phyloP scores from a whole-genome alignment of 164 flowering plant species.

The Pachysandra terminalis region DNA sequence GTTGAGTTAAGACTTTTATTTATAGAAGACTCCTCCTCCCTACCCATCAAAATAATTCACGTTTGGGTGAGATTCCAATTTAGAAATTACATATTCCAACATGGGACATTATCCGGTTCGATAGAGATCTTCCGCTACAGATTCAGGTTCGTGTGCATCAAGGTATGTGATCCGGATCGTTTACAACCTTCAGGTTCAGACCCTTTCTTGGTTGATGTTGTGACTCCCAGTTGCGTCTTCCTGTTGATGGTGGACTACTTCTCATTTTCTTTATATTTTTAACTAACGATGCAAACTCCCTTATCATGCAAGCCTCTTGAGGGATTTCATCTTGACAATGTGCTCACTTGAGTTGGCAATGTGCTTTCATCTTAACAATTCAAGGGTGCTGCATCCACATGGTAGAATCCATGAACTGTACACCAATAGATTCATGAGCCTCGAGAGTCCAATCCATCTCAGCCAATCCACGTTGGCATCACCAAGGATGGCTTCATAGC shows the following conservation, averaged over 20 bases:
- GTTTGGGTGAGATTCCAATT: no score
- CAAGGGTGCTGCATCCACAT: constrained; percentile 85
- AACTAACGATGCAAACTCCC: constrained; percentile 56
- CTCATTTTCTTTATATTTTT: constrained; percentile 28
- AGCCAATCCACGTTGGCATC: constrained; percentile 49
- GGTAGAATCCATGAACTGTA: constrained; percentile 80
- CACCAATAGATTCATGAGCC: constrained; percentile 56
- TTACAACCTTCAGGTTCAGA: constrained; percentile 40
- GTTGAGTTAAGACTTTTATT: no score
- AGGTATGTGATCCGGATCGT: no score
- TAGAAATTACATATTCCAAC: no score
- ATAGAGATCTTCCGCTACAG: no score
- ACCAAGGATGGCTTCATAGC: constrained; percentile 56
- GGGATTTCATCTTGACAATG: constrained; percentile 41
- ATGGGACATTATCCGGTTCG: no score
- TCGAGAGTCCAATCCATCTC: constrained; percentile 48
- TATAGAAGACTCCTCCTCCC: no score
- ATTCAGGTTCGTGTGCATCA: no score
- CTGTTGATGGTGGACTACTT: constrained; percentile 59
- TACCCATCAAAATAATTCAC: no score
- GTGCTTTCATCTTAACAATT: constrained; percentile 51
- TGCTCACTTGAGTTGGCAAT: constrained; percentile 45
- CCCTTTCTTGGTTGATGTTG: constrained; percentile 49
- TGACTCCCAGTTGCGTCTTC: constrained; percentile 67
- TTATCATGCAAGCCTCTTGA: constrained; percentile 72